Conservation (phyloP, 2,329 filamentous ascomycete species). For the Davidsoniella australis region DNA sequence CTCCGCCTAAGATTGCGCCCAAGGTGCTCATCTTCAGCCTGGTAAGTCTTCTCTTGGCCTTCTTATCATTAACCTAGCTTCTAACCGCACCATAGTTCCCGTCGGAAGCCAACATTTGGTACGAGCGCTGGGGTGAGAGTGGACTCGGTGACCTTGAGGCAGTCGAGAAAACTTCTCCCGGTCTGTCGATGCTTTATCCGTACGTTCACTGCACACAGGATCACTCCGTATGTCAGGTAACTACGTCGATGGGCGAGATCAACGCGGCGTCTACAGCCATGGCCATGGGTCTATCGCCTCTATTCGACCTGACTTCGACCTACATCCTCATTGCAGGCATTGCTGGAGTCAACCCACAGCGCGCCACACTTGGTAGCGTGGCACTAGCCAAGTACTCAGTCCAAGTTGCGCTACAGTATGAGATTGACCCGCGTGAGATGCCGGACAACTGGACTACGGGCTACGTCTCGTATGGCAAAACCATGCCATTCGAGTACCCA, state of each 20-base stretch:
- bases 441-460: conserved; percentile 47
- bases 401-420: conserved; percentile 60
- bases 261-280: conserved; percentile 53
- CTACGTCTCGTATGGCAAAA: conserved; percentile 48
- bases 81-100: conserved; percentile 30
- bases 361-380: conserved; percentile 47
- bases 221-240: conserved; percentile 48
- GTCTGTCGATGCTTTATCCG: conserved; percentile 48
- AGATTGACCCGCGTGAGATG: conserved; percentile 54
- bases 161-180: conserved; percentile 39
- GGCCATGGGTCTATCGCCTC: conserved; percentile 41
- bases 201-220: conserved; percentile 45
- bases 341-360: conserved; percentile 54
- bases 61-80: background rate
- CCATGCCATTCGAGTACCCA: conserved; percentile 38
- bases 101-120: conserved; percentile 46
- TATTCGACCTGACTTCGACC: conserved; percentile 47
- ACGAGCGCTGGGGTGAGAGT: conserved; percentile 28
- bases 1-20: conserved; percentile 26
- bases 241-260: conserved; percentile 54
- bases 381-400: conserved; percentile 53
- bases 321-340: conserved; percentile 62
- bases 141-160: conserved; percentile 37
- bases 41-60: conserved; percentile 24
- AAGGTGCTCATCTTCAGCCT: conserved; percentile 47